Evolutionary conservation across 2,329 filamentous ascomycete species (phyloP), one percentile per base, ranked within the genome.

Genomic region (Diaporthe sp.): DNA sequence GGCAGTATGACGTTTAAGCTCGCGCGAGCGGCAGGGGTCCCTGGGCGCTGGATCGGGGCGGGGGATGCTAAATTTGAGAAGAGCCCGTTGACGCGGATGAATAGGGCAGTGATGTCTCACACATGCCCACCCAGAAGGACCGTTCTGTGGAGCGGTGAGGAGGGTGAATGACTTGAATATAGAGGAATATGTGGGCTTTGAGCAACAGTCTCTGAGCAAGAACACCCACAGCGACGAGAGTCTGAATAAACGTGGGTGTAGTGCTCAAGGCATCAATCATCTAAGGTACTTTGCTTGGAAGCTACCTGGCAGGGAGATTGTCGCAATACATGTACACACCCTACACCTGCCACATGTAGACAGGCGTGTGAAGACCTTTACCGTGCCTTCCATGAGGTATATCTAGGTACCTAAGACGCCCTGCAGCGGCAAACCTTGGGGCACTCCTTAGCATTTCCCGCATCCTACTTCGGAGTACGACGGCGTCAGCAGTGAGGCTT

Each of bases 401-500:
- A 60, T 60, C 57, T 34, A 60, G 39, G 39, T 65, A 34, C 42
- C 28, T 34, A 67, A 49, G 42, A 22, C 31, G 22, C 10, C 42
- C 61, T 67, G 19, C 42, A 49, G 25, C 61, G 61, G 61, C 61
- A n/a, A 49, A 67, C 61, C 61, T 49, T 49, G 61, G 19, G 28
- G n/a, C 60, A 19, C 17, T 46, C 42, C 31, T 22, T 4, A 37
- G 19, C 57, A 60, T 17, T 58, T 42, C 37, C 44, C 31, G 34
- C 31, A 51, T 39, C 46, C 65, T 22, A 31, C 31, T 31, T 31
- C 31, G 31, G 1, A 31, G 31, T 31, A 53, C 46, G 31, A 39
- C 46, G 46, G 65, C 65, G 65, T 68, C 65, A 68, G 65, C 65
- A 68, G 31, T 28, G 65, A 28, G 65, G 65, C 65, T 68, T 53